Conservation (phyloP, 306 rosid genomes). For the Rosa chinensis region DNA sequence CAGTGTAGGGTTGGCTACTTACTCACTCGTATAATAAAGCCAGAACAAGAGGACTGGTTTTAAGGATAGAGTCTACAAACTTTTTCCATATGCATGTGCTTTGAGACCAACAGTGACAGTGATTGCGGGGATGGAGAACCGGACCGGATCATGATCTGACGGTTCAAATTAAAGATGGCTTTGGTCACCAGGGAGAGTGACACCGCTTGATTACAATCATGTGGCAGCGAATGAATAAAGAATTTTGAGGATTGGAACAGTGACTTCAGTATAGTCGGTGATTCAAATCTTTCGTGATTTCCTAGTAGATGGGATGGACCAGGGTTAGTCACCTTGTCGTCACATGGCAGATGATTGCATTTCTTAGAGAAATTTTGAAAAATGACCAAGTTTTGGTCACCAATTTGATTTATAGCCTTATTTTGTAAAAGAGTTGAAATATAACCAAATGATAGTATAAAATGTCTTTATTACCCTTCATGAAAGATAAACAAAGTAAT, state of each 20-base stretch:
- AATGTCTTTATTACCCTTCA: too few species aligned
- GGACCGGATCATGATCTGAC: neutral
- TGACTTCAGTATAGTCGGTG: constrained; percentile 15
- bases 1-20: neutral
- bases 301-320: neutral
- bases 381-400: too few species aligned
- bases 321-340: neutral
- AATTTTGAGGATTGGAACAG: neutral
- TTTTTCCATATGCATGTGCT: neutral
- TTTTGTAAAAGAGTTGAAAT: too few species aligned
- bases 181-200: neutral
- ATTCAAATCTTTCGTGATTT: neutral
- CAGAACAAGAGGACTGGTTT: neutral
- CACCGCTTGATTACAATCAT: neutral
- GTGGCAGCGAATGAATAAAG: neutral
- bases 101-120: neutral
- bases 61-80: neutral
- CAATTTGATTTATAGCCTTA: too few species aligned
- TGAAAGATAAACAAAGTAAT: too few species aligned
- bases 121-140: neutral
- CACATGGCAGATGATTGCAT: neutral
- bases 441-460: too few species aligned
- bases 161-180: neutral
- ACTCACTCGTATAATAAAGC: constrained; percentile 5
- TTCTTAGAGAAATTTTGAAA: too few species aligned